Evolutionary conservation across 768 basidiomycete species (phyloP), one percentile per base, ranked within the genome.

Genomic region (Cyclocybe aegerita): DNA sequence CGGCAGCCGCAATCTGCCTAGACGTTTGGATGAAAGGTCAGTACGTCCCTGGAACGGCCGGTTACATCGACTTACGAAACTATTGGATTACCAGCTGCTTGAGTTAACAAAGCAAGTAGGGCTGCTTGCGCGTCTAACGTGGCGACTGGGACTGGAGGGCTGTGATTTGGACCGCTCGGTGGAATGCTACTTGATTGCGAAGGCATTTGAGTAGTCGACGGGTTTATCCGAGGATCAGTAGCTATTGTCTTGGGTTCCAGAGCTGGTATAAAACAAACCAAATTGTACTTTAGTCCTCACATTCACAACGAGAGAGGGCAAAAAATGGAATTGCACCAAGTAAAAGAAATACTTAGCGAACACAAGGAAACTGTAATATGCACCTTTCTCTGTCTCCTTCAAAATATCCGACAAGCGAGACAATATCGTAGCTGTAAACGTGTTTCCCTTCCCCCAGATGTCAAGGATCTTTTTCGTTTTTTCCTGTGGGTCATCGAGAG

Each of bases 391-490:
- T 65, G 79, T 74, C 68, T 76, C 81, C 70, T 81, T 81, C 70
- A 90, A 68, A 67, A 86, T 72, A 67, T 83, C 80, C 70, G 77
- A 74, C 67, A 97, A 76, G 59, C 84, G 86, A 54, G 83, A 74
- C 63, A 95, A 73, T 65, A 90, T 82, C 60, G 78, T 65, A 61
- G 84, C 65, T 50, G 93, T 87, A 73, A 99, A 99, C 43, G 96
- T 96, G 70, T 78, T 82, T 51, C 85, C 82, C 70, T 95, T 96
- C 62, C 79, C 80, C 96, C 96, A 99, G 63, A 99, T 98, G 73
- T 98, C 97, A 70, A 96, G 83, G 63, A 99, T 85, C 71, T 98
- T 98, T 78, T 88, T 88, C 40, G 90, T 81, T 75, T 99, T 99
- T 77, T 97, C 96, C 95, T 98, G 77, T 70, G 65, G 70, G 60